Base-by-base conservation (phyloP, 164 flowering plant genomes). In the Kalanchoe fedtschenkoi region DNA sequence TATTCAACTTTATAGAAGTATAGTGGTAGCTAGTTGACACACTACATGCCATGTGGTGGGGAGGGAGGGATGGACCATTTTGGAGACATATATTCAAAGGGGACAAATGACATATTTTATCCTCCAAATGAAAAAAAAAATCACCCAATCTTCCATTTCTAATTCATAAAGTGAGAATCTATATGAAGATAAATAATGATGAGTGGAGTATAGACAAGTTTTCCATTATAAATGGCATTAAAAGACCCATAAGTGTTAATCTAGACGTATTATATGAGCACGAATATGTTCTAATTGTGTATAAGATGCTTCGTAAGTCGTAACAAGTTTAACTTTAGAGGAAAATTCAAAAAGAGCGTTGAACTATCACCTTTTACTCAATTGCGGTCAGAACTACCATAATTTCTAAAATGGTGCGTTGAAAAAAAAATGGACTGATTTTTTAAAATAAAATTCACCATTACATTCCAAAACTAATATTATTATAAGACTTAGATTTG, bases 81-180 rank as follows among this genome's bases (percentile, higher is more conserved):
- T 47, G 15, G 5, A 21, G 5, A 42, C 3, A 1, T 42, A 9
- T 24, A n/a, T n/a, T n/a, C n/a, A n/a, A n/a, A n/a, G 55, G 28
- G 51, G 55, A 13, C 30, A 47, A 47, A 47, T 21, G 55, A 29
- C 55, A 47, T 22, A 47, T 47, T 24, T 22, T 47, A 47, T 22
- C 24, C 55, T 47, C 22, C 55, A 22, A 22, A 46, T 46, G 54
- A 22, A 47, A n/a, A n/a, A n/a, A n/a, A n/a, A n/a, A 47, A 51
- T 26, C 32, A 26, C 26, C 32, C 28, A 24, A 4, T 17, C 30
- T 24, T 26, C 16, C 6, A 24, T 51, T n/a, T 17, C 17, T 51
- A 24, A 51, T 51, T 17, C 56, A 51, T 24, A 51, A 51, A 6
- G 56, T 44, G 56, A 26, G 56, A n/a, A n/a, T n/a, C n/a, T n/a